Evolutionary conservation across 768 basidiomycete species (phyloP), one percentile per base, ranked within the genome.

Genomic region (Tephrocybe sp.): DNA sequence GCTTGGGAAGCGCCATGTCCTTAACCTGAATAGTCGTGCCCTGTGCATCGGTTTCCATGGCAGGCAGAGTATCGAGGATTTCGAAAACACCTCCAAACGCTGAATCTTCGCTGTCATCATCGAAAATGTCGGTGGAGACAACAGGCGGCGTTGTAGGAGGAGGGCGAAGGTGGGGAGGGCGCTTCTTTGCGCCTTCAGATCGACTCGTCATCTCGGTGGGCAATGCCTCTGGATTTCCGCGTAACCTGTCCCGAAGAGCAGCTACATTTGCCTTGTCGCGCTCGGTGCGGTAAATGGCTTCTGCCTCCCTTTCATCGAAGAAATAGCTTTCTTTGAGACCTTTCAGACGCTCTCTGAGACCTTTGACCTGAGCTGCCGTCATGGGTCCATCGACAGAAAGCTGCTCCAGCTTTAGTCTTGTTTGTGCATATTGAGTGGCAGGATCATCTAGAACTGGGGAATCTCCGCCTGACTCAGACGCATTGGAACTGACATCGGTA

Each of bases 1-100:
- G 82, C 67, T 90, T 95, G 2, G 92, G 88, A 21, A 91, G 71
- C 1, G 81, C 62, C 84, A 98, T 86, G 52, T 93, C 83, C 22
- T 84, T 75, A 54, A 86, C 60, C 22, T 56, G 64, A 40, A 87
- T 69, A 4, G 75, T 76, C 8, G 69, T 72, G 12, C 86, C 88
- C 45, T 73, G 64, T 9, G 72, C 64, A 16, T 78, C 81, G n/a
- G 75, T 73, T 54, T 80, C 80, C n/a, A 72, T 77, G 5, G 69
- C 61, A 11, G 84, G 79, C 59, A 80, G 70, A 44, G 76, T 75
- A 19, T 94, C 88, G 38, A 95, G 72, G 42, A 94, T 70, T 33
- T 80, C 85, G 48, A 94, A 77, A 25, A 97, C 68, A 13, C 92
- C 84, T 5, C 76, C 83, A 11, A 63, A 64, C n/a, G 29, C 49